Evolutionary conservation across 2,329 filamentous ascomycete genomes (phyloP), one percentile per base, ranked within the genome.

Genomic region (Penicillium sp.): DNA sequence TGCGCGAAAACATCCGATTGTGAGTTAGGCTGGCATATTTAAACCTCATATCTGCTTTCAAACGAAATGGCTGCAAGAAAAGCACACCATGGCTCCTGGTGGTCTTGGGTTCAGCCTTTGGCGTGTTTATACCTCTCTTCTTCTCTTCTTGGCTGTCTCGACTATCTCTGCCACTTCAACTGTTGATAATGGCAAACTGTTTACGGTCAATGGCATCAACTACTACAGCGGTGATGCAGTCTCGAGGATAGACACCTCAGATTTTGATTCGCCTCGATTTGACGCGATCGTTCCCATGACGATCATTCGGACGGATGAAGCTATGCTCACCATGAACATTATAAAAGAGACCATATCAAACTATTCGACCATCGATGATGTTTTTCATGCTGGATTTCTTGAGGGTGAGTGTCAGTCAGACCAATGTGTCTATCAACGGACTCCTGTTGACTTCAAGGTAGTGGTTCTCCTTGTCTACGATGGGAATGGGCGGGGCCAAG

Each of bases 201-300:
- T 48, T 18, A 51, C 44, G 1, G 59, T 74, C 9, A 66, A 74
- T 64, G 68, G 66, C 2, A 69, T 71, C 22, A 60, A 53, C n/a
- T 74, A 73, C 49, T 72, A 69, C 60, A 60, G 64, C 46, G 59
- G 65, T 3, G 50, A 56, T 47, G 39, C 59, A 5, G 57, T 66
- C 5, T 64, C 64, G 1, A 54, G 14, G 9, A 34, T 66, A 4
- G 11, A 47, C 2, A 50, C 45, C 2, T 29, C 57, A 2, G 24
- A 31, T 16, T 22, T 55, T 16, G 42, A 54, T 49, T 55, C 32
- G 8, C 49, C 18, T 39, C 46, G 10, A 32, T 48, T 47, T 13
- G 56, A 49, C 2, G 56, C 60, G 18, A 31, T 64, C 7, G 22
- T 63, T 20, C 63, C 63, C 13, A 29, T 66, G 24, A 62, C 62